Percentiles rank a stretch among this genome's conserved stretches.
phyloP scores from a whole-genome alignment of 306 rosid species.

The Casuarina equisetifolia region DNA sequence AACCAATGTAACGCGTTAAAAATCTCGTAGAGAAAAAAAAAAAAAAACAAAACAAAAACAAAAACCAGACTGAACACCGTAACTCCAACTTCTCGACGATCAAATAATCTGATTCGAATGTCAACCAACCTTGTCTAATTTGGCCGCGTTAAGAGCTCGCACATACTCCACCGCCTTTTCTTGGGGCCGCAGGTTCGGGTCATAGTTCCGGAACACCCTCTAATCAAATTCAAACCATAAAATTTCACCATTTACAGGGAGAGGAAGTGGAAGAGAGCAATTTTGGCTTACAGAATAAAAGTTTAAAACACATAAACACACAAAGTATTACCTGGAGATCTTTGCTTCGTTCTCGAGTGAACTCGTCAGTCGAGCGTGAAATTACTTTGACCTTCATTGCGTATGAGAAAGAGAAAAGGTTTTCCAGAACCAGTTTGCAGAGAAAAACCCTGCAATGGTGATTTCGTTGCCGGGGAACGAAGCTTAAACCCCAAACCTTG shows the following conservation, averaged over 20 bases:
- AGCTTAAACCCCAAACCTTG: not conserved
- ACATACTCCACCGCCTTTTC: constrained; percentile 92
- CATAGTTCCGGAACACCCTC: constrained; percentile 88
- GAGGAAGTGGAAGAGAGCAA: not conserved
- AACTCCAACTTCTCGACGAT: not conserved
- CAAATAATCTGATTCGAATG: not conserved
- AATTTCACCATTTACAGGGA: not conserved
- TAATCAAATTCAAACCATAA: constrained; percentile 22
- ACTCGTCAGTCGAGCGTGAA: constrained; percentile 81
- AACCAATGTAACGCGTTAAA: not conserved
- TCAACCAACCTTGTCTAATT: constrained; percentile 68
- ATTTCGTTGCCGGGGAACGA: not conserved
- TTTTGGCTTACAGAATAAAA: not conserved
- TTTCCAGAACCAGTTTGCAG: not conserved
- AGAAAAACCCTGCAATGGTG: not conserved
- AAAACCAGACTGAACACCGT: not conserved
- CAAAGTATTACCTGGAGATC: constrained; percentile 71
- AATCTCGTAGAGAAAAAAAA: not conserved
- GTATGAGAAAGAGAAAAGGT: not conserved
- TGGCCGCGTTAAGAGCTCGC: constrained; percentile 88
- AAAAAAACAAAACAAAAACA: too few species aligned
- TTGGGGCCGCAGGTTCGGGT: constrained; percentile 76
- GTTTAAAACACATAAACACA: not conserved
- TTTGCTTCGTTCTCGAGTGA: constrained; percentile 87
- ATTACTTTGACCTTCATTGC: constrained; percentile 82